Conservation (phyloP, 495 filamentous ascomycete species). For the Penicillium angulare region DNA sequence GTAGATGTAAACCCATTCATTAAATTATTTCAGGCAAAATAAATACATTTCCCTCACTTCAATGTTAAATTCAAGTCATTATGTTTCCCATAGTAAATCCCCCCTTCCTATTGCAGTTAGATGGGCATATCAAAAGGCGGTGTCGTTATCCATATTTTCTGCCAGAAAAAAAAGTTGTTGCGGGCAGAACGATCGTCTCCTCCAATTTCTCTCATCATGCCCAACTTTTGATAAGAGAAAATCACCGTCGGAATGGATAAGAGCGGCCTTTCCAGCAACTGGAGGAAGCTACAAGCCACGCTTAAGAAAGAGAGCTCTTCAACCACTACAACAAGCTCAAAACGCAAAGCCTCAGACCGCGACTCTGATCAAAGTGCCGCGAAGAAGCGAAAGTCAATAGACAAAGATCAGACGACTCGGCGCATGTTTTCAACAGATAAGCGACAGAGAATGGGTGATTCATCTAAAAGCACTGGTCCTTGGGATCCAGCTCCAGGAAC, state of each 20-base stretch:
- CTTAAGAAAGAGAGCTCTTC: constrained; percentile 51
- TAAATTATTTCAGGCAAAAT: too few relatives aligned
- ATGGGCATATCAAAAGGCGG: constrained; percentile 9
- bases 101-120: neutral
- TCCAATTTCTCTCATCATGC: constrained; percentile 4
- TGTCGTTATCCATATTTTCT: constrained; percentile 10
- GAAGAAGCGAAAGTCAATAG: constrained; percentile 39
- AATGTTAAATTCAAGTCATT: too few relatives aligned
- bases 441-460: constrained; percentile 36
- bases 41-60: too few relatives aligned
- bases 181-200: neutral
- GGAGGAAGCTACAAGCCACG: constrained; percentile 70
- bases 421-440: constrained; percentile 16
- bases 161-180: constrained; percentile 20
- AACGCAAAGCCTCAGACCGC: constrained; percentile 40
- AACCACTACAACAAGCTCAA: constrained; percentile 17
- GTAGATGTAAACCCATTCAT: too few relatives aligned
- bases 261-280: constrained; percentile 58
- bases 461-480: constrained; percentile 11
- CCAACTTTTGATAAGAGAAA: constrained; percentile 3
- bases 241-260: constrained; percentile 40
- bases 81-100: too few relatives aligned
- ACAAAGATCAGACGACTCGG: constrained; percentile 24
- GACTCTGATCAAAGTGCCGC: constrained; percentile 30
- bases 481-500: constrained; percentile 15